Base-by-base conservation (phyloP, 2,329 filamentous ascomycete species). In the Scopulariopsis brevicaulis region DNA sequence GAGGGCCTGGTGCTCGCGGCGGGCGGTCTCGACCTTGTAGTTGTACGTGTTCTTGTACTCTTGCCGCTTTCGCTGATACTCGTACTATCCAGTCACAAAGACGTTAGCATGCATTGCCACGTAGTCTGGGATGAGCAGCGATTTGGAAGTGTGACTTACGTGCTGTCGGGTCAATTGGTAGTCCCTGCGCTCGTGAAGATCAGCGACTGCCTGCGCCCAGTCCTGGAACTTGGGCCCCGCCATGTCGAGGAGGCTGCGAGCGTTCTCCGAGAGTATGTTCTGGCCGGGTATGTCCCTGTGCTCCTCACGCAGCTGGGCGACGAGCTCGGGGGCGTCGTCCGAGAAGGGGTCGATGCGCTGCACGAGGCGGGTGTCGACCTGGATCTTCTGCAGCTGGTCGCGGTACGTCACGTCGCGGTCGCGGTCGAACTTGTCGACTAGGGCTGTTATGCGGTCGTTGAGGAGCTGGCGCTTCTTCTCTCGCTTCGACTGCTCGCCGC, bases 381-480 rank as follows among this genome's bases (percentile, higher is more conserved):
- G 92, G n/a, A 96, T 84, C 63, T 90, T 90, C 66, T 94, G 87
- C 2, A 96, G 81, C 71, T 96, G 90, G 63, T 94, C 89, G 61
- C 92, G 85, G 71, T 96, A 97, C 65, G 90, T 85, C 62, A 82
- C 77, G 70, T 96, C 90, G 63, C 89, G 83, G 67, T 96, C 91
- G 62, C 86, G 82, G 62, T 84, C 83, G 72, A 96, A 93, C 63
- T 85, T 85, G 57, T 87, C 83, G 58, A 86, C 85, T 71, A 96
- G 84, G 58, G 85, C 82, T 48, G 83, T 80, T 7, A 96, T 81
- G 62, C 88, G 86, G 61, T 96, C 91, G 63, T 85, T 83, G 61
- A 96, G 83, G 66, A 86, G 84, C 66, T 89, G 89, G 61, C 91
- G 86, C 68, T 92, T 86, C 72, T 95, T 94, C 74, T 97, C 93